Conservation (phyloP, 768 basidiomycete genomes). For the Leccinum boreale region DNA sequence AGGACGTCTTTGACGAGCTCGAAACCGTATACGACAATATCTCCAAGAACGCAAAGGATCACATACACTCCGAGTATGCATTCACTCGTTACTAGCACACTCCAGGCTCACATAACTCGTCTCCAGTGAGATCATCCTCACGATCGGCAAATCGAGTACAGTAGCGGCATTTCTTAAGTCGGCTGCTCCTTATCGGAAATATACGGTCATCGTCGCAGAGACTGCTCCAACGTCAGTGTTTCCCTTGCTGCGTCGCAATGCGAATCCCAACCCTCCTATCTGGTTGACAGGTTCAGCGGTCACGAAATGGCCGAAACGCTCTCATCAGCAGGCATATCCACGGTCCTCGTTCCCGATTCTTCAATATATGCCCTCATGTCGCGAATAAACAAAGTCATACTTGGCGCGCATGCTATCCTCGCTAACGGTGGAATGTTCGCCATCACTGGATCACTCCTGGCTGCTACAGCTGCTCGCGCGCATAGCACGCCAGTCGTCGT, state of each 20-base stretch:
- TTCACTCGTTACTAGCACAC: not conserved
- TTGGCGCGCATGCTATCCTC: conserved; percentile 93
- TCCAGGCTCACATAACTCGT: not conserved
- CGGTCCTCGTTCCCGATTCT: conserved; percentile 96
- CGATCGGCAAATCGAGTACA: conserved; percentile 90
- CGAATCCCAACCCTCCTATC: not conserved
- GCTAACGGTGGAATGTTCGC: conserved; percentile 97
- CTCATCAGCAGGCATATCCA: conserved; percentile 77
- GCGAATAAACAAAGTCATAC: conserved; percentile 92
- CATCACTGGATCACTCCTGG: conserved; percentile 78
- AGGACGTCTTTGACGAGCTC: conserved; percentile 93
- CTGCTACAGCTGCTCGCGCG: conserved; percentile 81
- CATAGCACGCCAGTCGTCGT: conserved; percentile 93
- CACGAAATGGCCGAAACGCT: conserved; percentile 81
- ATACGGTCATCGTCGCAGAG: conserved; percentile 94
- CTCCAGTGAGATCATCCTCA: conserved; percentile 87
- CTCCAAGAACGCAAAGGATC: conserved; percentile 90
- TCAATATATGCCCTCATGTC: conserved; percentile 96
- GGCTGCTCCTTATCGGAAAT: conserved; percentile 86
- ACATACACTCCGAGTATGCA: conserved; percentile 95
- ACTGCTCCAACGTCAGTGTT: conserved; percentile 83
- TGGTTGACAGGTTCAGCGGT: conserved; percentile 65
- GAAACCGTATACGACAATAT: conserved; percentile 96
- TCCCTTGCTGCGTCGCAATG: not conserved
- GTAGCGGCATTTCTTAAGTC: conserved; percentile 92